phyloP scores from a whole-genome alignment of 768 basidiomycete genomes.

The Serendipita sp. region DNA sequence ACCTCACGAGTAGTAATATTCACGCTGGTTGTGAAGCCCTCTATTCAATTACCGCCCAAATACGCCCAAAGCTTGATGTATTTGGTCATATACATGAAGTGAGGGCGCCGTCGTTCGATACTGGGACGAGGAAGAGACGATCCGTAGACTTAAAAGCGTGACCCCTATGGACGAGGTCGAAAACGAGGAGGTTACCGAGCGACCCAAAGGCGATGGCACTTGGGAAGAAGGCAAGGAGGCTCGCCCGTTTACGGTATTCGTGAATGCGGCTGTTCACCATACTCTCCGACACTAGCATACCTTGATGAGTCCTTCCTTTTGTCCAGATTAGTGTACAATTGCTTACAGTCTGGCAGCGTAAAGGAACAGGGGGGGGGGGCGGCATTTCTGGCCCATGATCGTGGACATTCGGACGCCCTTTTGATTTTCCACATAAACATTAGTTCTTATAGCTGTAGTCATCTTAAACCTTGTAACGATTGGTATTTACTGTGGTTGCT shows the following conservation, averaged over 20 bases:
- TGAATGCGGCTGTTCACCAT: background rate
- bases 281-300: background rate
- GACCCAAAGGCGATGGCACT: too few relatives aligned
- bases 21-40: background rate
- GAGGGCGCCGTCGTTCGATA: background rate
- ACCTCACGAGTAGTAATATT: background rate
- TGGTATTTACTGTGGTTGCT: too few relatives aligned
- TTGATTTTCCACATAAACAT: too few relatives aligned
- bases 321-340: background rate
- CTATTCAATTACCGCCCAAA: too few relatives aligned
- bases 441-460: too few relatives aligned
- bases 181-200: background rate
- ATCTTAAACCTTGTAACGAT: too few relatives aligned
- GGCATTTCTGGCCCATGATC: background rate
- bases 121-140: background rate
- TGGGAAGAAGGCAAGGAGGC: too few relatives aligned
- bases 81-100: constrained; percentile 5
- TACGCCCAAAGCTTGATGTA: background rate
- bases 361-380: background rate
- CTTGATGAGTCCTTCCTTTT: background rate
- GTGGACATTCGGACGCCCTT: background rate
- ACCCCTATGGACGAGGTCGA: background rate
- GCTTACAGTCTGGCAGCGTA: background rate
- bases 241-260: background rate
- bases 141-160: background rate